Evolutionary conservation across 306 rosid species (phyloP), one percentile per base, ranked within the genome.

Genomic region (Echinosophora koreensis): DNA sequence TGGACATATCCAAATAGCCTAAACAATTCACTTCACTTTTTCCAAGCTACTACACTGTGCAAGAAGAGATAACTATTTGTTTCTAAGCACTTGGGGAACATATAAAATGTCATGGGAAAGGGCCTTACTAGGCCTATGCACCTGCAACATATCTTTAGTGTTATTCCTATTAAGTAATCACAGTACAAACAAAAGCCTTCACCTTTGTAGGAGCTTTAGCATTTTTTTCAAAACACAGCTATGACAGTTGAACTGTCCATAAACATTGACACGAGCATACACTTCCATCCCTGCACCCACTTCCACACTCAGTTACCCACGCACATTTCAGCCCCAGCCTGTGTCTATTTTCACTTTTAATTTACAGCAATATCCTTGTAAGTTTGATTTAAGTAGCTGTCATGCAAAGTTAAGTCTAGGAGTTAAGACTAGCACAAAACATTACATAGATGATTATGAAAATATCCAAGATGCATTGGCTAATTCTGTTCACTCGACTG

Each of bases 291-390:
- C n/a, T 46, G 66, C 65, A 18, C 30, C 28, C 42, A 18, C 64
- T 18, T 6, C 32, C 35, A 5, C 57, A 22, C 12, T 27, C 6
- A 0, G 6, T 63, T 27, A 37, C 13, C 32, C 44, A 1, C 13
- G 8, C 14, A 52, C 10, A 62, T 38, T 15, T 52, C 50, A 38
- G 18, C 13, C 22, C 41, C 34, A 32, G 8, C 10, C 17, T 8
- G 8, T 30, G 32, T 39, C 66, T 70, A 50, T 5, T 79, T 79
- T 69, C 49, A 69, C 57, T 22, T 38, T 10, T 12, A 32, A 34
- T 46, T 42, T 14, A 46, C 49, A 14, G 4, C n/a, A n/a, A n/a
- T 28, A 78, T 14, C 8, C 32, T 4, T 32, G 9, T 44, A 5
- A 14, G 16, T 63, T 28, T 50, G 47, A 14, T 76, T 51, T 8